Percentiles rank a stretch among this genome's conserved stretches.
These are phyloP conservation scores for Albizia julibrissin DNA, from an alignment of 306 rosid genomes.

Conservation along the genomic window DNA sequence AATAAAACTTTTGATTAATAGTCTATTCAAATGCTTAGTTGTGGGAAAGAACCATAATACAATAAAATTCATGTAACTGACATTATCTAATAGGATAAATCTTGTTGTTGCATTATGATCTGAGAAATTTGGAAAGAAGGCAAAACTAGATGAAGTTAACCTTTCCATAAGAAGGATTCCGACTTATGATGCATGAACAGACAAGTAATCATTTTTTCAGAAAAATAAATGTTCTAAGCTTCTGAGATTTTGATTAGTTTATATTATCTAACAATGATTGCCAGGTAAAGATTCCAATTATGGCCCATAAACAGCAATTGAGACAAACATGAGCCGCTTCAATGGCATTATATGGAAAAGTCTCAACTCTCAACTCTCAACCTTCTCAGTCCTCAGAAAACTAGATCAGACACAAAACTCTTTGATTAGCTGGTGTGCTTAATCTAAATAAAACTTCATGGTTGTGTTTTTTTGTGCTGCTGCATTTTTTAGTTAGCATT, in stretches of 20 bases:
- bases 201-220: background rate
- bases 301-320: slow-evolving; percentile 17
- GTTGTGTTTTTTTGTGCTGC: background rate
- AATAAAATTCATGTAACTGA: no score
- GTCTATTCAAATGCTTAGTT: no score
- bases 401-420: background rate
- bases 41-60: no score
- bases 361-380: background rate
- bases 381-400: background rate
- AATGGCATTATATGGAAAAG: slow-evolving; percentile 7
- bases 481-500: background rate
- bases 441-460: background rate
- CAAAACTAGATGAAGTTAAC: background rate
- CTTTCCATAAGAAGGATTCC: background rate
- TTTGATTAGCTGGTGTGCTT: slow-evolving; percentile 28
- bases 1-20: no score
- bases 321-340: slow-evolving; percentile 31
- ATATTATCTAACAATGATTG: slow-evolving; percentile 12
- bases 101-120: no score
- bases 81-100: no score
- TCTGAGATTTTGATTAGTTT: slow-evolving; percentile 1
- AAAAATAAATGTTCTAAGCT: background rate
- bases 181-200: slow-evolving; percentile 7
- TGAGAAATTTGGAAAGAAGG: background rate
- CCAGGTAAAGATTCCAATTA: slow-evolving; percentile 24